These are phyloP conservation scores for Arxiozyma heterogenica DNA, from an alignment of 1,139 yeast species.

Conservation along the genomic window DNA sequence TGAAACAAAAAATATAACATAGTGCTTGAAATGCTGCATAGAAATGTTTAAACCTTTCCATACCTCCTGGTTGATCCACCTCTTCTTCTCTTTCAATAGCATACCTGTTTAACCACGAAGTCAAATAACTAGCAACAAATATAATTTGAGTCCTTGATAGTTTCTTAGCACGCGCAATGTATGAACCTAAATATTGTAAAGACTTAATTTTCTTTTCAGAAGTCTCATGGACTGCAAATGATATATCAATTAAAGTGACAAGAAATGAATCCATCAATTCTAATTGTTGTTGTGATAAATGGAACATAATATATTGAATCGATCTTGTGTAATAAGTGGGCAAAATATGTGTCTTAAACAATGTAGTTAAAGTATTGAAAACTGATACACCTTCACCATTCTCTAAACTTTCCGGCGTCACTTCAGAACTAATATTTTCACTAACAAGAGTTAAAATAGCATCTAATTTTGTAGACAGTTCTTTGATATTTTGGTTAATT, in stretches of 20 bases:
- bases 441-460: slow-evolving; percentile 51
- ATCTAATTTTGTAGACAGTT: slow-evolving; percentile 61
- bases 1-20: slow-evolving; percentile 83
- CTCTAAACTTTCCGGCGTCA: slow-evolving; percentile 44
- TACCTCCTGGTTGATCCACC: slow-evolving; percentile 57
- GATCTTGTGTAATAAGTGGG: slow-evolving; percentile 92
- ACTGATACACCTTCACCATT: slow-evolving; percentile 63
- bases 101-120: slow-evolving; percentile 76
- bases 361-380: slow-evolving; percentile 64
- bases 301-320: slow-evolving; percentile 77
- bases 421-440: slow-evolving; percentile 39
- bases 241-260: slow-evolving; percentile 73
- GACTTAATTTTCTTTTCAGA: slow-evolving; percentile 76
- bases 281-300: slow-evolving; percentile 70
- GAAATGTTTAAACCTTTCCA: slow-evolving; percentile 76
- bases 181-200: slow-evolving; percentile 85
- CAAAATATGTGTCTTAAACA: slow-evolving; percentile 72
- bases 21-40: slow-evolving; percentile 92
- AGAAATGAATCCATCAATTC: slow-evolving; percentile 80
- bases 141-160: slow-evolving; percentile 64
- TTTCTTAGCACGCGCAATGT: slow-evolving; percentile 77
- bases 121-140: slow-evolving; percentile 67
- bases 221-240: slow-evolving; percentile 59
- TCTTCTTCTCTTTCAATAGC: slow-evolving; percentile 77
- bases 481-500: slow-evolving; percentile 45